phyloP scores from a whole-genome alignment of 2,329 filamentous ascomycete species.

The Gnomoniopsis smithogilvyi region DNA sequence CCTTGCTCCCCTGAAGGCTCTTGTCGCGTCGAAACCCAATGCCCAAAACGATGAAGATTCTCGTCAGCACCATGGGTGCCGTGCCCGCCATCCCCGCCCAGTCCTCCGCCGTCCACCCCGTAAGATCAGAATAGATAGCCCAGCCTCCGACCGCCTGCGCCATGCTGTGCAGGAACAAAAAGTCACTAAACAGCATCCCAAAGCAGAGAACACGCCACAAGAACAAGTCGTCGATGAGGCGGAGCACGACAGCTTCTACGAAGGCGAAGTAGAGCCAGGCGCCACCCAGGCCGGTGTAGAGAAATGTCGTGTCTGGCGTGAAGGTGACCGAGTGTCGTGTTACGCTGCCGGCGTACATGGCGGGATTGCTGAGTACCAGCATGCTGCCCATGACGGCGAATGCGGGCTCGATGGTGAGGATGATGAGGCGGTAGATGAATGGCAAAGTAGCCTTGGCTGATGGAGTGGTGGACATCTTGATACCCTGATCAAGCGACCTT shows the following conservation, averaged over 20 bases:
- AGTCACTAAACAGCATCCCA: slow-evolving; percentile 35
- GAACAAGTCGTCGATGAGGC: slow-evolving; percentile 28
- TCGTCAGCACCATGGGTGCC: slow-evolving; percentile 25
- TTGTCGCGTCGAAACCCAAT: slow-evolving; percentile 21
- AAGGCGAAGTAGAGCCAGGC: slow-evolving; percentile 35
- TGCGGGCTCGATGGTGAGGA: slow-evolving; percentile 34
- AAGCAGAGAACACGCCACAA: slow-evolving; percentile 33
- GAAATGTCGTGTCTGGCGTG: slow-evolving; percentile 23
- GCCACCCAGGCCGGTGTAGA: slow-evolving; percentile 30
- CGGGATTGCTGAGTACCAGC: slow-evolving; percentile 27
- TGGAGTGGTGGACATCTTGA: not conserved
- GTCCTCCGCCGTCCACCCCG: slow-evolving; percentile 29
- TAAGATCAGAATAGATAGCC: slow-evolving; percentile 22
- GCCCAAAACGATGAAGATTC: slow-evolving; percentile 28
- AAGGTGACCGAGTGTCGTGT: slow-evolving; percentile 24
- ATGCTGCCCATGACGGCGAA: slow-evolving; percentile 29
- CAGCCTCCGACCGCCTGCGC: slow-evolving; percentile 34
- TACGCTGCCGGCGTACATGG: slow-evolving; percentile 27
- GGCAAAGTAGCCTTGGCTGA: slow-evolving; percentile 24
- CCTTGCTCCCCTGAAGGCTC: too few species aligned
- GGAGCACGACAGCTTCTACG: slow-evolving; percentile 33
- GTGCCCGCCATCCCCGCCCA: slow-evolving; percentile 25
- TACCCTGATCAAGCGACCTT: too few species aligned
- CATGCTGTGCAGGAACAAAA: slow-evolving; percentile 25
- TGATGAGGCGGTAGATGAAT: slow-evolving; percentile 28